Percentiles rank a stretch among this genome's conserved stretches.
Evolutionary conservation across 805 yeast genomes (phyloP).

Genomic region (Yarrowia deformans): DNA sequence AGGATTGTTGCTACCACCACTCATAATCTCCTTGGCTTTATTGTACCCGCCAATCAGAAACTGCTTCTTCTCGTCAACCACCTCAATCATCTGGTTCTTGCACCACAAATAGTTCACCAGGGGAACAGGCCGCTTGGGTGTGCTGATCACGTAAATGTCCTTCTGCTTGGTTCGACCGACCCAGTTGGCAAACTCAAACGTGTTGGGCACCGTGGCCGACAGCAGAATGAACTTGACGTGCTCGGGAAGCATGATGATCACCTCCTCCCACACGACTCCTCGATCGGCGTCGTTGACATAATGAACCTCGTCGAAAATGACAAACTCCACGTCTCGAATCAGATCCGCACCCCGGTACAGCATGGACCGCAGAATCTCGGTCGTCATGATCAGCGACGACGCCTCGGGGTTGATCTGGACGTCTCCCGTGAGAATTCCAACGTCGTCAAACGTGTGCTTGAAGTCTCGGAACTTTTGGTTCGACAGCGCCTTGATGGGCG

Average conservation of each 20-base stretch:
- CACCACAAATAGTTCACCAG: slow-evolving; percentile 88
- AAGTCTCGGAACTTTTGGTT: slow-evolving; percentile 92
- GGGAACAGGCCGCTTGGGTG: slow-evolving; percentile 97
- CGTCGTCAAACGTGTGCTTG: slow-evolving; percentile 80
- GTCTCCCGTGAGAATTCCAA: slow-evolving; percentile 96
- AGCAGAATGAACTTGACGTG: slow-evolving; percentile 90
- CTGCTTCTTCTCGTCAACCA: slow-evolving; percentile 74
- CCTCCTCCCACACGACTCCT: slow-evolving; percentile 99
- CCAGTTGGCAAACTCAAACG: slow-evolving; percentile 98
- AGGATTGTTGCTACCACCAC: slow-evolving; percentile 39
- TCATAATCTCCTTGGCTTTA: slow-evolving; percentile 54
- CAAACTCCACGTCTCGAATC: slow-evolving; percentile 96
- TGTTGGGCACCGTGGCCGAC: slow-evolving; percentile 98
- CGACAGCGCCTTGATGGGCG: slow-evolving; percentile 91
- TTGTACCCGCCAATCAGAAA: slow-evolving; percentile 71
- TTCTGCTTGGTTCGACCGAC: slow-evolving; percentile 96
- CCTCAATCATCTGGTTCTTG: slow-evolving; percentile 71
- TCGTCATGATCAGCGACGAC: slow-evolving; percentile 94
- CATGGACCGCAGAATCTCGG: slow-evolving; percentile 97
- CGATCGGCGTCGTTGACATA: slow-evolving; percentile 96
- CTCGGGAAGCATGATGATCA: slow-evolving; percentile 95
- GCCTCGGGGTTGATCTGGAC: slow-evolving; percentile 98
- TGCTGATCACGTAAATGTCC: slow-evolving; percentile 93
- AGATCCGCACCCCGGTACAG: slow-evolving; percentile 95
- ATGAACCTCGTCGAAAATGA: slow-evolving; percentile 97